Evolutionary conservation across 192 early-diverging fungal genomes (phyloP), one percentile per base, ranked within the genome.

Genomic region (Coemansia sp.): DNA sequence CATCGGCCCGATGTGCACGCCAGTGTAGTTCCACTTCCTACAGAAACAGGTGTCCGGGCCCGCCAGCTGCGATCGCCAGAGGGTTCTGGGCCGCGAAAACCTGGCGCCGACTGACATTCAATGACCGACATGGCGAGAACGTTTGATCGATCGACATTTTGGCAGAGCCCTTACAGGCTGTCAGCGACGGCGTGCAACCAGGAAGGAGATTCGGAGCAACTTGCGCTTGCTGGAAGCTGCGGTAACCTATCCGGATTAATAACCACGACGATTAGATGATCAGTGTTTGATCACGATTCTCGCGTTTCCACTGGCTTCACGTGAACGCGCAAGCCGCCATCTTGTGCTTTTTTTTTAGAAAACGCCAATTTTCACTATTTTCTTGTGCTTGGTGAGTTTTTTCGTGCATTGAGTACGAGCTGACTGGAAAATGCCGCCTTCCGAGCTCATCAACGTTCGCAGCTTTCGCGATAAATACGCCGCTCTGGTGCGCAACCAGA

Each of bases 401-500:
- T 14, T 8, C 28, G 14, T 3, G 12, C 9, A 31, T 11, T 20
- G 12, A 15, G 9, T 29, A 30, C n/a, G 38, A n/a, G n/a, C n/a
- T n/a, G n/a, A n/a, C 17, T 8, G 19, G 17, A 54, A 36, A 19
- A 78, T 78, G 75, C 62, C 73, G 21, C 75, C 75, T 25, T 78
- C 75, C 6, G 64, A 67, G 20, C 55, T 78, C 8, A 78, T 78
- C 14, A 67, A 23, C 55, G 75, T 78, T 4, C 75, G 75, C 53
- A 60, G 46, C 23, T 78, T 78, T 30, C 68, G 75, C 44, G 75
- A 78, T 60, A 66, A 71, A 21, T 78, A 50, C 31, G 59, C 75
- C 1, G 56, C 61, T 3, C 34, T 78, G n/a, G 60, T 71, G 9
- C 63, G 75, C 25, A 54, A 57, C 28, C 75, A 71, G 31, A 67